A percentile compares a stretch with the other conserved stretches of the same genome.
phyloP scores from a whole-genome alignment of 1,284 basidiomycete genomes.

The Thelephora terrestris region DNA sequence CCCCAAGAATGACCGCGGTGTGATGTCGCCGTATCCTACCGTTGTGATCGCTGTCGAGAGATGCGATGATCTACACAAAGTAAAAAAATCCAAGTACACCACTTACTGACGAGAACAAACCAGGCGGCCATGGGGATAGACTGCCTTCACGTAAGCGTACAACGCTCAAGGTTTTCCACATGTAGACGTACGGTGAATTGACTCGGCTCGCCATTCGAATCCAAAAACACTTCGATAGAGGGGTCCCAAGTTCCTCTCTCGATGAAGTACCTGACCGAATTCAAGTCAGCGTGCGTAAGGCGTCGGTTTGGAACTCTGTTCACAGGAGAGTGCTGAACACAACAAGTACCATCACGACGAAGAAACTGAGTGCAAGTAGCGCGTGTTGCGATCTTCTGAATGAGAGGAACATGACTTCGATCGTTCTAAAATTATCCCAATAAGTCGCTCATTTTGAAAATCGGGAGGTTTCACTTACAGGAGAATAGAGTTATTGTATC shows the following conservation, averaged over 20 bases:
- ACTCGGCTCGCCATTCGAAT: slow-evolving; percentile 72
- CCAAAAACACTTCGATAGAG: slow-evolving; percentile 68
- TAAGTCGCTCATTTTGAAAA: slow-evolving; percentile 1
- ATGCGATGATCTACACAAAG: not conserved
- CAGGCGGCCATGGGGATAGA: slow-evolving; percentile 73
- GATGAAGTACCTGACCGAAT: slow-evolving; percentile 61
- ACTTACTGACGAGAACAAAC: slow-evolving; percentile 55
- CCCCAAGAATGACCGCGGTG: slow-evolving; percentile 73
- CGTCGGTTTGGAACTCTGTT: slow-evolving; percentile 17
- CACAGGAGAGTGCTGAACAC: slow-evolving; percentile 81
- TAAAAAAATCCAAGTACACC: not conserved
- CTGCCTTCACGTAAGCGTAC: slow-evolving; percentile 23
- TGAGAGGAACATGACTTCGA: slow-evolving; percentile 90
- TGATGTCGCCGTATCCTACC: slow-evolving; percentile 83
- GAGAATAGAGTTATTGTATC: slow-evolving; percentile 71
- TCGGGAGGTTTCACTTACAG: slow-evolving; percentile 36
- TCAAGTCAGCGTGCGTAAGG: not conserved
- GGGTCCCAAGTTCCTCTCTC: slow-evolving; percentile 84
- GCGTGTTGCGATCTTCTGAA: slow-evolving; percentile 79
- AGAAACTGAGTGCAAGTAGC: slow-evolving; percentile 77
- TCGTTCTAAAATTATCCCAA: slow-evolving; percentile 43
- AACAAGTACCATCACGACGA: slow-evolving; percentile 78
- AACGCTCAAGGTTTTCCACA: not conserved
- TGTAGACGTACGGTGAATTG: slow-evolving; percentile 50
- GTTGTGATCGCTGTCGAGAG: slow-evolving; percentile 59